phyloP scores from a whole-genome alignment of 805 yeast species.

The Candida chilensis region DNA sequence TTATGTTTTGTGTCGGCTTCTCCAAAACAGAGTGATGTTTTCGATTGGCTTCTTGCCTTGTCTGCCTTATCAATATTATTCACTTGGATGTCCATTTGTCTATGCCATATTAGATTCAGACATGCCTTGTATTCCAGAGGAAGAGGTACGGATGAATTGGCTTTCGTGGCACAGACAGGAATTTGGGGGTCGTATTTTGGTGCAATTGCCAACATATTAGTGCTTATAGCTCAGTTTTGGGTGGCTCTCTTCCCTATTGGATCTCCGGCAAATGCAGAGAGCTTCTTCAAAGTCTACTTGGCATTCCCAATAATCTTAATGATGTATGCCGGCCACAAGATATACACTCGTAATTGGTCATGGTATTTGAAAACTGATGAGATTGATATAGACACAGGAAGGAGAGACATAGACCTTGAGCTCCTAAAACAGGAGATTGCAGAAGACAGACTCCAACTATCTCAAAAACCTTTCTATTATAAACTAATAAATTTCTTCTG shows the following conservation, averaged over 20 bases:
- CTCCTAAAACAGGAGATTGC: conserved; percentile 18
- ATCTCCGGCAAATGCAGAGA: conserved; percentile 25
- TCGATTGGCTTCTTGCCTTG: conserved; percentile 19
- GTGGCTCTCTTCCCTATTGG: conserved; percentile 24
- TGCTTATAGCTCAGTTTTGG: conserved; percentile 25
- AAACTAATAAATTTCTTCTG: no score
- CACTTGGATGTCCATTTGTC: conserved; percentile 19
- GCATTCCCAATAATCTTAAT: conserved; percentile 36
- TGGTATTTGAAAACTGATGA: conserved; percentile 16
- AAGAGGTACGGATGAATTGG: conserved; percentile 18
- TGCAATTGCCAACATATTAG: conserved; percentile 13
- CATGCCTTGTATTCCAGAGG: conserved; percentile 11
- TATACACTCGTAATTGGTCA: conserved; percentile 29
- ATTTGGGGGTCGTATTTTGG: conserved; percentile 23
- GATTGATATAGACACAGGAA: conserved; percentile 25
- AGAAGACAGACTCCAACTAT: conserved; percentile 15
- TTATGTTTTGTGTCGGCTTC: conserved; percentile 16
- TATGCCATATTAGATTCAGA: conserved; percentile 20
- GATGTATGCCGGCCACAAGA: conserved; percentile 33
- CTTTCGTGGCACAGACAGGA: conserved; percentile 16
- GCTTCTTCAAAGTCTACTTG: conserved; percentile 34
- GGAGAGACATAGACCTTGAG: conserved; percentile 20
- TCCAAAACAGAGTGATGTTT: conserved; percentile 15
- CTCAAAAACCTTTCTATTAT: conserved; percentile 11
- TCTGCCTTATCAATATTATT: conserved; percentile 19